These are phyloP conservation scores for Beauveria brongniartii DNA, from an alignment of 2,329 filamentous ascomycete species.

Conservation along the genomic window DNA sequence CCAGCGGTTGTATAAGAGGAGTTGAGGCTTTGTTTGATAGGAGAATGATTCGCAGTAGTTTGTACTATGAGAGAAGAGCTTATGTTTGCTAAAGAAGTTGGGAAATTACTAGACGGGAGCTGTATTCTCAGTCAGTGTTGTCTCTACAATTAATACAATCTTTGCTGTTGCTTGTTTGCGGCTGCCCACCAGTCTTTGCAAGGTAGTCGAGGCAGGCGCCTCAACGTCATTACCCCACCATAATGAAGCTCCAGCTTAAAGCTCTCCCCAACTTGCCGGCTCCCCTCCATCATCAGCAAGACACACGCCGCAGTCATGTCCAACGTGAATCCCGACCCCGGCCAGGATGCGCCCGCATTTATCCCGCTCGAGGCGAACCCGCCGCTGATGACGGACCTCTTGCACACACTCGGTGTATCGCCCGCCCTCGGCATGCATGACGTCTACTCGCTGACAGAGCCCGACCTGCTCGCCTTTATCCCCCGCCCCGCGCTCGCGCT, in stretches of 20 bases:
- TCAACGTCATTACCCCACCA: slow-evolving; percentile 12
- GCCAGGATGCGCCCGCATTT: slow-evolving; percentile 37
- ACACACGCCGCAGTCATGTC: slow-evolving; percentile 21
- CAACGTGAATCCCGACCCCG: slow-evolving; percentile 32
- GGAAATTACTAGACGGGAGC: background rate
- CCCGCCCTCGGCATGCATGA: slow-evolving; percentile 73
- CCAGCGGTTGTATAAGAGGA: background rate
- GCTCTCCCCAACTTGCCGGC: background rate
- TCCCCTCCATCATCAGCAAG: background rate
- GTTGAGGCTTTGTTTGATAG: background rate
- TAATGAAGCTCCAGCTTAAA: slow-evolving; percentile 1
- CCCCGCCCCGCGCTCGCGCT: slow-evolving; percentile 83
- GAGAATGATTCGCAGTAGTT: background rate
- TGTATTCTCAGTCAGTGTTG: background rate
- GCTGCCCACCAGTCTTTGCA: background rate
- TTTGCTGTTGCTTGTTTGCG: background rate
- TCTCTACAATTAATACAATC: background rate
- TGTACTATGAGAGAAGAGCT: background rate
- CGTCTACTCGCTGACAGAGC: slow-evolving; percentile 83
- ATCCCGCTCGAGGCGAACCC: slow-evolving; percentile 68
- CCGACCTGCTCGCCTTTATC: slow-evolving; percentile 75
- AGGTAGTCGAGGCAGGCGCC: background rate
- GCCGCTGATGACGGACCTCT: slow-evolving; percentile 74
- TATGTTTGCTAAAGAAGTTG: background rate
- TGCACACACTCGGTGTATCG: slow-evolving; percentile 79